Conservation (phyloP, 176 grass and related monocot genomes). For the Eremochloa ophiuroides region DNA sequence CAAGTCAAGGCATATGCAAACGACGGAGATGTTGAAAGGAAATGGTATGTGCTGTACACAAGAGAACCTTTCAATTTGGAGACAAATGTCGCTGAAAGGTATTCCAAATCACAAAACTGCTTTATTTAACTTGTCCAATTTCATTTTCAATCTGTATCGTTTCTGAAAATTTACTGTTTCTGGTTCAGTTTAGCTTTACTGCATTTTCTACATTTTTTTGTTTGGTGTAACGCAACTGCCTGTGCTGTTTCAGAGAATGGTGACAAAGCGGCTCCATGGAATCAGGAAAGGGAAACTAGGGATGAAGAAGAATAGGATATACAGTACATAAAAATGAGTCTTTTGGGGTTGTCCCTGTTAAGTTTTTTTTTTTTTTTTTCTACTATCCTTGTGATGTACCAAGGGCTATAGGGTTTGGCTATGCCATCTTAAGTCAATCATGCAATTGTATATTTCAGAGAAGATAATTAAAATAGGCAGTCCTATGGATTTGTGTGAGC, state of each 20-base stretch:
- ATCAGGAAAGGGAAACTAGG: background rate
- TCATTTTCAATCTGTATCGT: background rate
- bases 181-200: background rate
- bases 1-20: background rate
- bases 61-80: background rate
- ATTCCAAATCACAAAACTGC: background rate
- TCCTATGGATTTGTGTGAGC: no score
- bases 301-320: background rate
- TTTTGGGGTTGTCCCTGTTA: no score
- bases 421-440: no score
- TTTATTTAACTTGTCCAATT: background rate
- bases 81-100: background rate
- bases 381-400: no score
- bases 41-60: background rate
- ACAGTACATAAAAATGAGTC: background rate
- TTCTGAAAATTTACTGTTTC: background rate
- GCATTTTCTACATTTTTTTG: background rate
- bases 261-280: background rate
- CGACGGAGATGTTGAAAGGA: background rate
- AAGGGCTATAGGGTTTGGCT: no score
- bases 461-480: no score
- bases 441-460: no score
- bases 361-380: no score
- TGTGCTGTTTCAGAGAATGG: background rate
- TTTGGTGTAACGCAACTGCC: background rate